Evolutionary conservation across 2,329 filamentous ascomycete species (phyloP), one percentile per base, ranked within the genome.

Genomic region (Diaporthe helianthi): DNA sequence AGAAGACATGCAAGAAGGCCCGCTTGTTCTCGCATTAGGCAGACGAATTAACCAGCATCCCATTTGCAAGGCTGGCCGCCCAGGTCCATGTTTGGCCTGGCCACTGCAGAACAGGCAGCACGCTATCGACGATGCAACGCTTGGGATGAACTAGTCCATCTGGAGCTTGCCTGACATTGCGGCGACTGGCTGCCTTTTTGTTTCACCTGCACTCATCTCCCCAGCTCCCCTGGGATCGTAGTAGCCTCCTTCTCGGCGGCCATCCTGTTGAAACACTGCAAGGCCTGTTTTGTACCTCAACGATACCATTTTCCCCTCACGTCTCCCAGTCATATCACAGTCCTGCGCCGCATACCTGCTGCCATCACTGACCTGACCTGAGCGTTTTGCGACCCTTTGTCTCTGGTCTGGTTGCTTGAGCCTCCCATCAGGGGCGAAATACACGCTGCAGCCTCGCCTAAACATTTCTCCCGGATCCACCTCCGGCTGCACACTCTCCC

Each of bases 11-110:
- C 41, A 67, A 17, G 24, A 36, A 63, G 58, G 58, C 58, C 58
- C 52, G 51, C 64, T 55, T 36, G 64, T 49, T 58, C 51, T 55
- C 9, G 33, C 64, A 31, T 38, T 55, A 67, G 64, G 64, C 64
- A 67, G 64, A 67, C 64, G 24, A 46, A 67, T 67, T 67, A 24
- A 49, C 41, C 58, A 29, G 38, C 26, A 55, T 46, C 51, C 64
- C 64, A 66, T 66, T 53, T 66, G 64, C 51, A 66, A 55, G 51
- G 29, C 44, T 36, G 58, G 19, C 44, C 29, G 58, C 58, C 58
- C 58, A 63, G 29, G 44, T 63, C 58, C 58, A 63, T 63, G 58
- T 63, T 63, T 29, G 58, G 58, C 26, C 58, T 47, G 58, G 58
- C 29, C 58, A 49, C 58, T 26, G 29, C 44, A 49, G 41, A 46